phyloP scores from a whole-genome alignment of 495 filamentous ascomycete species.

The Parachaetomium inaequale region DNA sequence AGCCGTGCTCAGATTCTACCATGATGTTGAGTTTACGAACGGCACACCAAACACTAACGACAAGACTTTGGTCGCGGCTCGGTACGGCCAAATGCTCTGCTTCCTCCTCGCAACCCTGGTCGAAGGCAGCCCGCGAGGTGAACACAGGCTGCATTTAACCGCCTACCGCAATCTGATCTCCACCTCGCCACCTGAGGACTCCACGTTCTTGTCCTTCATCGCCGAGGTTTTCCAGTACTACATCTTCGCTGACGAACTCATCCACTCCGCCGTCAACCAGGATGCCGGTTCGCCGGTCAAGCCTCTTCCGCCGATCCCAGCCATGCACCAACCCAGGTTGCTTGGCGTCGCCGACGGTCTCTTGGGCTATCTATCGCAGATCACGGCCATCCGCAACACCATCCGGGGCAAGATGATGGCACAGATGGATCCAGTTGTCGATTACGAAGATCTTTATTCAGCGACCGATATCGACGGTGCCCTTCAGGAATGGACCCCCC shows the following conservation, averaged over 20 bases:
- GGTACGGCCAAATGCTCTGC: slow-evolving; percentile 68
- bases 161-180: slow-evolving; percentile 70
- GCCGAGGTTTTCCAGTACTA: slow-evolving; percentile 93
- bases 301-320: slow-evolving; percentile 62
- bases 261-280: slow-evolving; percentile 58
- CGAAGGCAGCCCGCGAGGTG: slow-evolving; percentile 70
- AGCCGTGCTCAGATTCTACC: slow-evolving; percentile 56
- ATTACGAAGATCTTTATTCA: slow-evolving; percentile 69
- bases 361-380: slow-evolving; percentile 74
- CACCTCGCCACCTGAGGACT: slow-evolving; percentile 55
- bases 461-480: slow-evolving; percentile 74
- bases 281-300: slow-evolving; percentile 51
- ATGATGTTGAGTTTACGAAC: slow-evolving; percentile 39
- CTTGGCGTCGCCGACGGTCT: slow-evolving; percentile 86
- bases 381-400: slow-evolving; percentile 71
- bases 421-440: slow-evolving; percentile 64
- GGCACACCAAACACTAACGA: slow-evolving; percentile 41
- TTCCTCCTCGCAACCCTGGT: slow-evolving; percentile 77
- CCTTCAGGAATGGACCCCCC: slow-evolving; percentile 71
- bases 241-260: slow-evolving; percentile 76
- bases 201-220: slow-evolving; percentile 73
- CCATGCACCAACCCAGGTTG: slow-evolving; percentile 73
- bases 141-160: slow-evolving; percentile 77
- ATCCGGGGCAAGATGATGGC: slow-evolving; percentile 65
- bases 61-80: slow-evolving; percentile 60